phyloP scores from a whole-genome alignment of 2,329 filamentous ascomycete species.

The Penicillium sp. region DNA sequence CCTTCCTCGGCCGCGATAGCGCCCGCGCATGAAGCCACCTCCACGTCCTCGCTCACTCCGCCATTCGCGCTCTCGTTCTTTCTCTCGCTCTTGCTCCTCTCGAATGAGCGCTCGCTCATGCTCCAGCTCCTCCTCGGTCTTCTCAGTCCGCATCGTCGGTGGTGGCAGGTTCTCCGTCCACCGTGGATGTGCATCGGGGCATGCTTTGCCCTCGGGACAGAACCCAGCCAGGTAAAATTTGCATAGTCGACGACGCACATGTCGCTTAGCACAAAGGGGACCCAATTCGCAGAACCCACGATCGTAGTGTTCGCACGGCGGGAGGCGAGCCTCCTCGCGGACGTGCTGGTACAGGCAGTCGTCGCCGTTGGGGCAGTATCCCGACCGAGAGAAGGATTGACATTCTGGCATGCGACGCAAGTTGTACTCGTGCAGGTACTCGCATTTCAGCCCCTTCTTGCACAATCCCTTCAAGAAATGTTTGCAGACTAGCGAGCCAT shows the following conservation, averaged over 20 bases:
- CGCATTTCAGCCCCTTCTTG: slow-evolving; percentile 95
- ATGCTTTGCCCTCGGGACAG: slow-evolving; percentile 75
- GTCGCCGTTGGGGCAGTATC: slow-evolving; percentile 93
- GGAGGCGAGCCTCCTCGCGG: slow-evolving; percentile 72
- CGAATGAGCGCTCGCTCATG: slow-evolving; percentile 52
- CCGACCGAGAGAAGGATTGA: slow-evolving; percentile 89
- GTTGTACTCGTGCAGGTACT: slow-evolving; percentile 98
- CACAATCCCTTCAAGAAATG: slow-evolving; percentile 96
- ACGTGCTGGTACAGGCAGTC: slow-evolving; percentile 93
- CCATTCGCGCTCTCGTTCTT: slow-evolving; percentile 52
- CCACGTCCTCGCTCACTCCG: slow-evolving; percentile 49
- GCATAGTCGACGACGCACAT: slow-evolving; percentile 76
- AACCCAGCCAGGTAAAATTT: slow-evolving; percentile 87
- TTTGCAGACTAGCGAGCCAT: slow-evolving; percentile 78
- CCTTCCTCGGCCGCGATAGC: slow-evolving; percentile 46
- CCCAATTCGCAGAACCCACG: slow-evolving; percentile 91
- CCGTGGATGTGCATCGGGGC: slow-evolving; percentile 73
- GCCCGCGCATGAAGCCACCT: slow-evolving; percentile 42
- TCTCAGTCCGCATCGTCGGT: slow-evolving; percentile 59
- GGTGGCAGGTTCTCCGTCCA: slow-evolving; percentile 64
- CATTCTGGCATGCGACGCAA: slow-evolving; percentile 97
- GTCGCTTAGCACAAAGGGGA: slow-evolving; percentile 78
- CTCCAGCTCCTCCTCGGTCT: slow-evolving; percentile 66
- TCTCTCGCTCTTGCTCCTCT: slow-evolving; percentile 55
- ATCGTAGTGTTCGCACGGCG: slow-evolving; percentile 85